Evolutionary conservation across 73 alveolate species (phyloP).

Genomic region (Effrenium voratum): DNA sequence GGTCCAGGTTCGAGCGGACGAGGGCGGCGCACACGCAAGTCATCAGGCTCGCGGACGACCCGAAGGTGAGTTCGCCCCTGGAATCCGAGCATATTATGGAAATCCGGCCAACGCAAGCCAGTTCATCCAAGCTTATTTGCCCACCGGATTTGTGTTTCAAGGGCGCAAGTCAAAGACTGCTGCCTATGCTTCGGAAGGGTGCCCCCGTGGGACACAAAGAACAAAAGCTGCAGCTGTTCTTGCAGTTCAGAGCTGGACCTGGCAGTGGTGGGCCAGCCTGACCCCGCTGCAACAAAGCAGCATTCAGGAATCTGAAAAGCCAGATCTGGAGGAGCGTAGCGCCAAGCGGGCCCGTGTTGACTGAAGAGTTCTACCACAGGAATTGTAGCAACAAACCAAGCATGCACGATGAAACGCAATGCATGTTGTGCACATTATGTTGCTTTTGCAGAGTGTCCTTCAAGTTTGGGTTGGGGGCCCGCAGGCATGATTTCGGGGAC

Average conservation of each 20-base stretch:
- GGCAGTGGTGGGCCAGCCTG: neutral
- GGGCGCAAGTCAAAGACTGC: neutral
- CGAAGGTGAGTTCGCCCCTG: neutral
- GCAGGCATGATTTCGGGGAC: no score
- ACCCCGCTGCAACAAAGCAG: neutral
- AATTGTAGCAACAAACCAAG: neutral
- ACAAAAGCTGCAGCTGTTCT: neutral
- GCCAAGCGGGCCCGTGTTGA: neutral
- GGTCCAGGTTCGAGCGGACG: constrained; percentile 14
- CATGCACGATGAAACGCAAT: neutral
- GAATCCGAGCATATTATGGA: neutral
- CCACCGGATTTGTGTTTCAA: neutral
- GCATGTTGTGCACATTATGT: no score
- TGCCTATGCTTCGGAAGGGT: neutral
- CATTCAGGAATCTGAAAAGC: neutral
- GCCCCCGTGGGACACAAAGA: neutral
- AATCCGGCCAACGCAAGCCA: neutral
- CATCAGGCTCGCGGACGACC: neutral
- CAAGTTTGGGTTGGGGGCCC: neutral
- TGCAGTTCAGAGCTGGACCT: neutral
- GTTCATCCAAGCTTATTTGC: neutral
- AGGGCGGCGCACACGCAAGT: neutral
- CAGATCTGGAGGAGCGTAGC: neutral
- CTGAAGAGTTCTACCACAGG: neutral
- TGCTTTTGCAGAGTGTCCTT: neutral